Evolutionary conservation across 805 yeast species (phyloP), one percentile per base, ranked within the genome.

Genomic region (Kluyveromyces siamensis): DNA sequence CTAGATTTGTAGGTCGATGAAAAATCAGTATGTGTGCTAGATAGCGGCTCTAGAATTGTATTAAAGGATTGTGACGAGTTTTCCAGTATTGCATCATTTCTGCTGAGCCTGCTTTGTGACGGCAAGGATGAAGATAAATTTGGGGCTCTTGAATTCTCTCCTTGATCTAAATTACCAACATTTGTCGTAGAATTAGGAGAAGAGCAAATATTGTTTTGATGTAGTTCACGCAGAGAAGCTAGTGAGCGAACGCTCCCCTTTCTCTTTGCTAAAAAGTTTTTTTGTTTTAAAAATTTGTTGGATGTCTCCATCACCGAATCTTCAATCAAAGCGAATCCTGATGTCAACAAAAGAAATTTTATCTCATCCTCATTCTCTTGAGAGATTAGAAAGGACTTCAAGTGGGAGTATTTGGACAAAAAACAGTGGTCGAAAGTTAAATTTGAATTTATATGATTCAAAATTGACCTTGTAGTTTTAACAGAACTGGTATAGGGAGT

Each of bases 291-390:
- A 17, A 62, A 58, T 38, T 56, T 57, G 44, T 50, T 61, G 7
- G 68, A 56, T 1, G 63, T 57, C 6, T 60, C 54, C 8, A 57
- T 46, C 18, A 60, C 50, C 13, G 56, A 53, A 47, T 63, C 65
- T 44, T 61, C 62, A 2, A 64, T 44, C 36, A 63, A 44, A 39
- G 56, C 59, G 43, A 62, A 64, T 3, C 61, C 60, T n/a, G 50
- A 54, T 30, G 70, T 63, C 17, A 73, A 50, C 11, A 74, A 52
- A 40, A 63, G 54, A 46, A 74, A 68, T 46, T 67, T 69, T n/a
- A 71, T 62, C 53, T 73, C 76, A 50, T 68, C 68, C 5, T 69
- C 50, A 54, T 72, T 72, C 55, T 74, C 77, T 11, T 58, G 53
- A 36, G 74, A 74, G 11, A 74, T 57, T 62, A 75, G 58, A 53